A percentile compares a stretch with the other conserved stretches of the same genome.
Evolutionary conservation across 1,284 basidiomycete species (phyloP).

Genomic region (Malassezia obtusa): DNA sequence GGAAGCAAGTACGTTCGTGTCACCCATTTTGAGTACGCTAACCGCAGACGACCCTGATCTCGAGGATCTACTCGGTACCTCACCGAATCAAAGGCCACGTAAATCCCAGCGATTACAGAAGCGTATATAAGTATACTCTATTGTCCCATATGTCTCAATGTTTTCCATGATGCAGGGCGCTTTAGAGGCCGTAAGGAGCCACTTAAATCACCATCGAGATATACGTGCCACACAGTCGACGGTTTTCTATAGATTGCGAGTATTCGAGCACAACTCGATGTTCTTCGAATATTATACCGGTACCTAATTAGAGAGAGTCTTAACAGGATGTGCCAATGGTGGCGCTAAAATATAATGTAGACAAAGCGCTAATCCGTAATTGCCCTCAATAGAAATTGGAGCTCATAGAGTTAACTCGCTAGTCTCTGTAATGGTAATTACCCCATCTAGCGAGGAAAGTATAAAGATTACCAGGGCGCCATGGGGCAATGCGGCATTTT

Average conservation of each 20-base stretch:
- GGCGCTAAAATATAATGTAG: no score
- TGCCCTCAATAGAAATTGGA: no score
- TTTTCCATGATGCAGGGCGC: conserved; percentile 19
- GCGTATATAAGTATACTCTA: conserved; percentile 17
- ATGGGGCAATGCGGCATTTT: no score
- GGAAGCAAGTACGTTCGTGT: conserved; percentile 13
- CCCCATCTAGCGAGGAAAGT: background rate
- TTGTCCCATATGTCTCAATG: conserved; percentile 36
- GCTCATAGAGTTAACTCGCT: no score
- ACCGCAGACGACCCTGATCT: conserved; percentile 3
- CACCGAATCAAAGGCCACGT: conserved; percentile 8
- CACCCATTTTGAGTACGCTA: background rate
- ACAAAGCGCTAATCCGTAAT: no score
- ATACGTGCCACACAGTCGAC: conserved; percentile 91
- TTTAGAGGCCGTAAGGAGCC: no score
- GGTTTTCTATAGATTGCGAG: conserved; percentile 72
- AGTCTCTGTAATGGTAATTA: no score
- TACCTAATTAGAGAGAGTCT: no score
- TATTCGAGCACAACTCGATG: conserved; percentile 89
- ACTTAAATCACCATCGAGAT: conserved; percentile 39
- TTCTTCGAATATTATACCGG: conserved; percentile 70
- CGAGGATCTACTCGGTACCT: background rate
- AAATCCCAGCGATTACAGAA: background rate
- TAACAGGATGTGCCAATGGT: no score
- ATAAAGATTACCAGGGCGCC: conserved; percentile 72